Base-by-base conservation (phyloP, 2,329 filamentous ascomycete species). In the Cladosporium sp. region DNA sequence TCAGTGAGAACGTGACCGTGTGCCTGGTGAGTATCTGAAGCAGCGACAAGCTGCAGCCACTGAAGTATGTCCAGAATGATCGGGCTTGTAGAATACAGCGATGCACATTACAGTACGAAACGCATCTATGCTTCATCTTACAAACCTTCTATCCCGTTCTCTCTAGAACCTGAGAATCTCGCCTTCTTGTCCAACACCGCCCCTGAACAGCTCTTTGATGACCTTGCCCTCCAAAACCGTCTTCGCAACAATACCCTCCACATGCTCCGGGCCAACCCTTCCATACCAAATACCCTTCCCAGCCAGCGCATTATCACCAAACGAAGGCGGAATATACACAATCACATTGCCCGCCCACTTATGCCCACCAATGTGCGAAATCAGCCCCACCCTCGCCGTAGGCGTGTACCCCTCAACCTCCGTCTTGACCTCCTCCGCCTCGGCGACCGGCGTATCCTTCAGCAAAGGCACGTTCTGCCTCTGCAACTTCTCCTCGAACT, bases 271-370 rank as follows among this genome's bases (percentile, higher is more conserved):
- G 59, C 86, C 85, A 1, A 93, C 84, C 38, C 88, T 74, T 0
- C 88, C 88, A 67, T 93, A 93, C 88, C 88, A 93, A 2, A 93
- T 79, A 1, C 87, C 87, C 62, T 81, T 81, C 0, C 87, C 87
- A 1, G 80, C 81, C 46, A 91, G 68, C 4, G 80, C 76, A 65
- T 87, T 82, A 0, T 38, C 58, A 4, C 49, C 56, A 57, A 64
- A 62, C 2, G 63, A 64, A 0, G 83, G 85, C 4, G 89, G 88
- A 4, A 93, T 67, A 63, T 93, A 93, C 1, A 93, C 70, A 44
- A 93, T 89, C 34, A 92, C 80, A 67, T 95, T 95, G 1, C 89
- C 89, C 0, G 89, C 89, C 66, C 85, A 92, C 67, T 90, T 91
- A 70, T 95, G 89, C 0, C 89, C 89, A 1, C 88, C 87, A 49